Evolutionary conservation across 768 basidiomycete genomes (phyloP).

Genomic region (Psilocybe cyanescens): DNA sequence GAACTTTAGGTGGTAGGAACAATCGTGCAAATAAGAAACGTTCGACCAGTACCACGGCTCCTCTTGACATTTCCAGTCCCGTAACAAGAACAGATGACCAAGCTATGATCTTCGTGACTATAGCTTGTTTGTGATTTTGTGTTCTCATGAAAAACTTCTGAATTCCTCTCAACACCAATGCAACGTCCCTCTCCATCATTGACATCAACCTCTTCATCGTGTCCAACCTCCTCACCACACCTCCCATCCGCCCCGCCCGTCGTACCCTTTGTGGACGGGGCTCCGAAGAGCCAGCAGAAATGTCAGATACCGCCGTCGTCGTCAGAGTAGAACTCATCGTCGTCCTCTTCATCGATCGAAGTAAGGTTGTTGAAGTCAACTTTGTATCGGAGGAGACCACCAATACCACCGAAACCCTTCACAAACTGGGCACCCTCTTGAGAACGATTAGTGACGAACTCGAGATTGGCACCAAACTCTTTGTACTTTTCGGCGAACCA

Average conservation of each 20-base stretch:
- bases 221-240: conserved; percentile 19
- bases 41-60: conserved; percentile 7
- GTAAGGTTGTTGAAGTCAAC: conserved; percentile 90
- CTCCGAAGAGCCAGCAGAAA: conserved; percentile 85
- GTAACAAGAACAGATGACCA: conserved; percentile 9
- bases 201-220: conserved; percentile 6
- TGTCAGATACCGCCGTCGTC: conserved; percentile 84
- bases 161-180: conserved; percentile 4
- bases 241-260: conserved; percentile 64
- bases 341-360: conserved; percentile 79
- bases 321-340: conserved; percentile 85
- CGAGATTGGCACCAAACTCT: conserved; percentile 94
- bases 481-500: conserved; percentile 99
- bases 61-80: conserved; percentile 11
- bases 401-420: conserved; percentile 98
- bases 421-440: conserved; percentile 99
- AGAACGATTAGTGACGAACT: conserved; percentile 95
- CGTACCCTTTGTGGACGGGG: conserved; percentile 68
- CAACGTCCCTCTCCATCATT: conserved; percentile 1
- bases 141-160: conserved; percentile 6
- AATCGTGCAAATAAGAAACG: conserved; percentile 15
- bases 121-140: conserved; percentile 7
- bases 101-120: conserved; percentile 7
- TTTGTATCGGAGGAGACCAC: conserved; percentile 95
- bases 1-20: conserved; percentile 15